Conservation (phyloP, 169 alveolate genomes). For the Prorocentrum cordatum region DNA sequence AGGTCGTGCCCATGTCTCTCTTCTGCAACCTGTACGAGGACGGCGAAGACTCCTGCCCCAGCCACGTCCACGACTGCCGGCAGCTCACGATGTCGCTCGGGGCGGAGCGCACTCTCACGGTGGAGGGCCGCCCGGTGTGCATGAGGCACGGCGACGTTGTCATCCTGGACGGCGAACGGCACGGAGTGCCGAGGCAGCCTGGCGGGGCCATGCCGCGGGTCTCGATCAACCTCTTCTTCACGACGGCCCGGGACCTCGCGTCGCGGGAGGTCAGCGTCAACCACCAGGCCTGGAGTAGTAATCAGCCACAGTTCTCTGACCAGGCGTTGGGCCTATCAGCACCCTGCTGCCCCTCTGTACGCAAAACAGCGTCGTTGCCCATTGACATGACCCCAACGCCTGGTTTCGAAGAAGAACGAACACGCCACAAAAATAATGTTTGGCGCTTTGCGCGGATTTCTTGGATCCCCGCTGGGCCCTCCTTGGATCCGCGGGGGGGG, state of each 20-base stretch:
- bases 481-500: too few relatives aligned
- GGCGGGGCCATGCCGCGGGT: not conserved
- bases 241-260: not conserved
- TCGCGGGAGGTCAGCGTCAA: not conserved
- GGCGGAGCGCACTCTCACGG: not conserved
- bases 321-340: too few relatives aligned
- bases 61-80: slow-evolving; percentile 54
- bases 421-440: too few relatives aligned
- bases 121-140: not conserved
- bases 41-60: slow-evolving; percentile 32
- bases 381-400: too few relatives aligned
- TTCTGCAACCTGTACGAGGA: slow-evolving; percentile 21
- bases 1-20: not conserved
- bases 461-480: too few relatives aligned
- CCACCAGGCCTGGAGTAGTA: not conserved
- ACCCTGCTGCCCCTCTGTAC: too few relatives aligned
- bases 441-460: too few relatives aligned
- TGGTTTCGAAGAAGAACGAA: too few relatives aligned
- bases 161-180: slow-evolving; percentile 33
- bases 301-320: too few relatives aligned
- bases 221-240: not conserved
- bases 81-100: slow-evolving; percentile 35
- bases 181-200: not conserved
- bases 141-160: slow-evolving; percentile 49
- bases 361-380: too few relatives aligned